These are phyloP conservation scores for Pleomassaria siparia DNA, from an alignment of 2,329 filamentous ascomycete species.

Conservation along the genomic window DNA sequence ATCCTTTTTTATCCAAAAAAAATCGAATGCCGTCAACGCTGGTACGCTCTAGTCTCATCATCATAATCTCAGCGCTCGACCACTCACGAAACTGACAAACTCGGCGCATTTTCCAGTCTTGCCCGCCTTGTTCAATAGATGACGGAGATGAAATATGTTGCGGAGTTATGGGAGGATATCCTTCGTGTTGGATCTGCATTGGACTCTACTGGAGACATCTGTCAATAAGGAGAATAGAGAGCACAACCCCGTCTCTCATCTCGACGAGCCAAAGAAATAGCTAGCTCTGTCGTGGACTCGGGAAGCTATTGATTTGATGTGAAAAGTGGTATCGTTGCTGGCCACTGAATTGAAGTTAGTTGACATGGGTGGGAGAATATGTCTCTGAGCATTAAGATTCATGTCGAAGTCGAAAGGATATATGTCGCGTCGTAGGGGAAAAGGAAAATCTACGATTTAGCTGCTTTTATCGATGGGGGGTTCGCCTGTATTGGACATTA, in stretches of 20 bases:
- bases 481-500: too few relatives aligned
- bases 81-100: background rate
- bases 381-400: background rate
- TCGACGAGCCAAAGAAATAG: background rate
- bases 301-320: background rate
- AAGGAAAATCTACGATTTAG: background rate
- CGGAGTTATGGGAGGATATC: background rate
- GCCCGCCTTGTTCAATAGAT: background rate
- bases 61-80: background rate
- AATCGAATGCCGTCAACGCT: conserved; percentile 1
- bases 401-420: background rate
- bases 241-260: too few relatives aligned
- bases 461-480: background rate
- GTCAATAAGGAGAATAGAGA: background rate
- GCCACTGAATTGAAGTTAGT: background rate
- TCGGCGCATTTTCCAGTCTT: background rate
- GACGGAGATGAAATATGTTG: background rate
- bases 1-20: too few relatives aligned
- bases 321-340: background rate
- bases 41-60: background rate
- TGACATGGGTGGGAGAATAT: background rate
- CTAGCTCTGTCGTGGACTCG: background rate
- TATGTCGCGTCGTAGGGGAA: background rate
- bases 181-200: background rate
- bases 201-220: background rate